Conservation (phyloP, 228 moss, liverwort and hornwort genomes). For the Sphagnum fallax region DNA sequence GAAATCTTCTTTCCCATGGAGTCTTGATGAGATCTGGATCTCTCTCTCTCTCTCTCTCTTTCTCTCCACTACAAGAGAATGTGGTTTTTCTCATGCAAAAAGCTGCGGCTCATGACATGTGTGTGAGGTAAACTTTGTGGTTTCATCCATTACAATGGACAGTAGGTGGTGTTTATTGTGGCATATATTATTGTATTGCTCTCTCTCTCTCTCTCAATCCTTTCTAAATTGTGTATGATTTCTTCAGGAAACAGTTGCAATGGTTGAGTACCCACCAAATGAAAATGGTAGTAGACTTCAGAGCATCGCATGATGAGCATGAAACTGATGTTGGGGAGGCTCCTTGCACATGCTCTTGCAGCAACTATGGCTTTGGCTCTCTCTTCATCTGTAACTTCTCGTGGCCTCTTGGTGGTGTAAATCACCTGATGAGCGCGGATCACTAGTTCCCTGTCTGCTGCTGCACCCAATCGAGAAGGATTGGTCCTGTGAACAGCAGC, state of each 20-base stretch:
- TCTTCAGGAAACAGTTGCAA: not conserved
- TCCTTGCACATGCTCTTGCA: conserved; percentile 9
- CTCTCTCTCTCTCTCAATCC: no score
- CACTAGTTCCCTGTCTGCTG: no score
- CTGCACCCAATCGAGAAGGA: no score
- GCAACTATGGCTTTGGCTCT: not conserved
- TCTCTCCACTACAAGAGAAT: no score
- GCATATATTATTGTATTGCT: not conserved
- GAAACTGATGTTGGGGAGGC: conserved; percentile 9
- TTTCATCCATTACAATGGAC: not conserved
- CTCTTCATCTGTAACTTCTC: conserved; percentile 6
- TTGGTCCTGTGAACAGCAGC: no score
- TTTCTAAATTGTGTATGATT: not conserved
- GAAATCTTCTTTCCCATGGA: no score
- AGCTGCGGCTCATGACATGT: no score
- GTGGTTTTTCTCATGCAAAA: no score
- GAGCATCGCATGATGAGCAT: conserved; percentile 16
- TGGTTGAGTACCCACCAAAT: conserved; percentile 8
- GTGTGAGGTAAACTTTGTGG: not conserved
- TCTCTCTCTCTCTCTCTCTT: no score
- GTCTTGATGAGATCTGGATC: no score
- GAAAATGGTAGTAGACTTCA: conserved; percentile 26
- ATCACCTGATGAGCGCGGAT: no score
- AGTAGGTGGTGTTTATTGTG: not conserved
- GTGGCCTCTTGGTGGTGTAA: no score